Conservation (phyloP, 2,329 filamentous ascomycete genomes). For the Fusarium sp. region DNA sequence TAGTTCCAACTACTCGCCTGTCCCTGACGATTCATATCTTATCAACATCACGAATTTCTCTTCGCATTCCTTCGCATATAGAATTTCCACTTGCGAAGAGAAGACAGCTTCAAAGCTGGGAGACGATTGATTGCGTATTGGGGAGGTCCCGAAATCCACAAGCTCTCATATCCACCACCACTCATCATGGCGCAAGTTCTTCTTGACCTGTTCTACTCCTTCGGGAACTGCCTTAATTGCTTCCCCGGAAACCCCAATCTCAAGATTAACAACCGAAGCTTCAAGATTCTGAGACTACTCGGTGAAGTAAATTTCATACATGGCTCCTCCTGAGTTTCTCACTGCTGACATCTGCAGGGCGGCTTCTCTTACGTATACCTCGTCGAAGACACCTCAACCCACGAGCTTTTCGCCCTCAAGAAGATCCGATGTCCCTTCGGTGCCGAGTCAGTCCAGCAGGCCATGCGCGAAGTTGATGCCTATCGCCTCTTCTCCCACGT, state of each 20-base stretch:
- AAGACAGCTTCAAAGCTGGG: neutral
- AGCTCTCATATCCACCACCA: neutral
- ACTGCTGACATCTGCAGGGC: constrained; percentile 64
- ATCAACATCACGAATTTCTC: neutral
- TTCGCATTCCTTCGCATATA: neutral
- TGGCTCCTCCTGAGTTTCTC: neutral
- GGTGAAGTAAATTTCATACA: constrained; percentile 75
- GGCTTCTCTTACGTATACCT: constrained; percentile 99
- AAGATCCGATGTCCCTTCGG: constrained; percentile 99
- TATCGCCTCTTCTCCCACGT: constrained; percentile 89
- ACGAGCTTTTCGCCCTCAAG: constrained; percentile 92
- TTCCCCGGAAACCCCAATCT: constrained; percentile 94
- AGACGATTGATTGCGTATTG: neutral
- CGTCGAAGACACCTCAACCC: constrained; percentile 87
- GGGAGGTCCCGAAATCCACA: neutral
- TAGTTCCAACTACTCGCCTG: constrained; percentile 5
- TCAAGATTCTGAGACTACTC: constrained; percentile 93
- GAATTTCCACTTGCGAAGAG: neutral
- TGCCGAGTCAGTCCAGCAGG: constrained; percentile 92
- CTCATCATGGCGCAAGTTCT: constrained; percentile 81
- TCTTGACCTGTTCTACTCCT: constrained; percentile 87
- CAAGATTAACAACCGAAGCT: constrained; percentile 93
- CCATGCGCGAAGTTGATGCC: constrained; percentile 96
- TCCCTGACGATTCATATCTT: constrained; percentile 31
- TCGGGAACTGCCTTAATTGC: constrained; percentile 95